Evolutionary conservation across 2,329 filamentous ascomycete species (phyloP), one percentile per base, ranked within the genome.

Genomic region (Sclerotiophoma versabilis): DNA sequence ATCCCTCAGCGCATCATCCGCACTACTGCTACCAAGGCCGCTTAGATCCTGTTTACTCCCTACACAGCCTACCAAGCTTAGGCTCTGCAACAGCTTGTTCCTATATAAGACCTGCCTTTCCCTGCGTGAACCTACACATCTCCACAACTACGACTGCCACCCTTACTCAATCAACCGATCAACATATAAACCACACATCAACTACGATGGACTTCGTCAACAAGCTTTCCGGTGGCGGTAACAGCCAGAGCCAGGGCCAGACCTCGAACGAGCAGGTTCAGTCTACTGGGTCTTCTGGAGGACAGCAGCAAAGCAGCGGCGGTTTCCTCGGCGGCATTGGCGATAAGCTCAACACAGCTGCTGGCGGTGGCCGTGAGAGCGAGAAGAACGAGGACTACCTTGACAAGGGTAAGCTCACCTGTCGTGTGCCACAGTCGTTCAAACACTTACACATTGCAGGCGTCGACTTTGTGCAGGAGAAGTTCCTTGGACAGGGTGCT

Each of bases 341-440:
- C 71, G 83, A 88, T 77, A 91, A 90, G 79, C 46, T 93, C 55
- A 91, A 93, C 79, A 72, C 76, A 53, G 81, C 87, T 62, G 88
- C 88, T 17, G 91, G 91, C 29, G 91, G 91, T 47, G 91, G 91
- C 30, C 76, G 76, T 27, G 80, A 90, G 75, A 86, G 87, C 71
- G 91, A 93, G 83, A 87, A 91, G 84, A 89, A 92, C 65, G 90
- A 95, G 75, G 90, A 93, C 69, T 77, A 75, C n/a, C 84, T 95
- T 46, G 91, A 95, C 79, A 95, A 95, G 79, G 87, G 90, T 91
- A 73, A 44, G 59, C 60, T 14, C 19, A 25, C 17, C 19, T 22
- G 23, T 25, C n/a, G 8, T 8, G 26, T 38, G 17, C 25, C 25
- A 20, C 32, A 29, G 19, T 32, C 19, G 10, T 15, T n/a, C 10